Base-by-base conservation (phyloP, 148 eudicot species). In the Dianthus caryophyllus region DNA sequence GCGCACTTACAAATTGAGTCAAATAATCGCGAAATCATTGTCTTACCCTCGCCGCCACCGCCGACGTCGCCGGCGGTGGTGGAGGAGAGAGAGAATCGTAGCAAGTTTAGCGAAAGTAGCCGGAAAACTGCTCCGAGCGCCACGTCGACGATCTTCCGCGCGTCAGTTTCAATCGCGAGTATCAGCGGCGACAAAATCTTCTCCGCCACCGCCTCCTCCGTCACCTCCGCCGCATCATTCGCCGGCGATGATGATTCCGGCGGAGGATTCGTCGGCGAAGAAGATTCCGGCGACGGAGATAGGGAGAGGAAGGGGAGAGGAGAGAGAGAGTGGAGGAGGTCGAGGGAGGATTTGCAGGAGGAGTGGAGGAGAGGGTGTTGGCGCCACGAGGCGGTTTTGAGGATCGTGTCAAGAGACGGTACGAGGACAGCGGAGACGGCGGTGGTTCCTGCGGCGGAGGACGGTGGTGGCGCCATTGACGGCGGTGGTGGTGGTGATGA, bases 371-470 rank as follows among this genome's bases (percentile, higher is more conserved):
- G 77, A 54, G 87, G 72, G 78, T 90, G 95, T 15, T 86, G 84
- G 15, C 97, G 65, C 97, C 97, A 90, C 5, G 97, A 87, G 22
- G 75, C 97, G 74, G 86, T 90, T 66, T 91, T 88, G 76, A 91
- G 81, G 84, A 91, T 88, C 82, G 88, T 91, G 81, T 91, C 97
- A 39, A 91, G 87, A 3, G 84, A 86, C 7, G 95, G 91, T 4
- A 91, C 95, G 10, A 86, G 76, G 3, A 88, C 77, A 61, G 89
- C 67, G 30, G 95, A 95, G 50, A 86, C 83, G 27, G 78, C 82
- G 17, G 97, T 82, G 11, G 83, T 61, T 21, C 91, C 95, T 2
- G 95, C 96, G 44, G 88, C 89, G 65, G 84, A 70, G 71, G 78
- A 84, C 11, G 89, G 64, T 4, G 80, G 38, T 33, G 38, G 38